Conservation (phyloP, 2,329 filamentous ascomycete species). For the Rugonectria rugulosa region DNA sequence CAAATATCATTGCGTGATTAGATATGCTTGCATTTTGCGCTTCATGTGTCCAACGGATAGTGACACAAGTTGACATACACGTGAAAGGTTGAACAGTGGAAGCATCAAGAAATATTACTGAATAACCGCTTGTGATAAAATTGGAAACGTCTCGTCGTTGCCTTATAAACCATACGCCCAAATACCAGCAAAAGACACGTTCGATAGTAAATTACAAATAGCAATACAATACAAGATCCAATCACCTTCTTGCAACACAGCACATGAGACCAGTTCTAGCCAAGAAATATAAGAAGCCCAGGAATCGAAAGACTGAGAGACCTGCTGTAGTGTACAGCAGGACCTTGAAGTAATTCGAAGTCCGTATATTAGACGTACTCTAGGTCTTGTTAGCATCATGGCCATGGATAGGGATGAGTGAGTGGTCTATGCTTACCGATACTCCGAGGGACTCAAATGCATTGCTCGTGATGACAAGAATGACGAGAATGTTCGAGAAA, state of each 20-base stretch:
- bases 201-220: too few species aligned
- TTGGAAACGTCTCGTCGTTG: too few species aligned
- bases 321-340: slow-evolving; percentile 86
- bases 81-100: too few species aligned
- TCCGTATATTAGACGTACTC: slow-evolving; percentile 69
- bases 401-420: neutral
- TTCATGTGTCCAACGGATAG: too few species aligned
- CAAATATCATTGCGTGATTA: too few species aligned
- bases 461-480: slow-evolving; percentile 87
- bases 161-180: too few species aligned
- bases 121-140: too few species aligned
- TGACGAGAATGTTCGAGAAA: slow-evolving; percentile 86
- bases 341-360: slow-evolving; percentile 86
- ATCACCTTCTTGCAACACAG: slow-evolving; percentile 75
- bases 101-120: too few species aligned
- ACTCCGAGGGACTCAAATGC: slow-evolving; percentile 84
- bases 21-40: too few species aligned
- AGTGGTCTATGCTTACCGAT: slow-evolving; percentile 52
- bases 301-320: slow-evolving; percentile 84
- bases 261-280: slow-evolving; percentile 92
- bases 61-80: too few species aligned
- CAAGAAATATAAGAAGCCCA: slow-evolving; percentile 91
- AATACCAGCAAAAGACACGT: too few species aligned
- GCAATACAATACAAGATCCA: too few species aligned
- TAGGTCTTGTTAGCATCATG: slow-evolving; percentile 40